Conservation (phyloP, 1,284 basidiomycete species). For the Malassezia dermatis region DNA sequence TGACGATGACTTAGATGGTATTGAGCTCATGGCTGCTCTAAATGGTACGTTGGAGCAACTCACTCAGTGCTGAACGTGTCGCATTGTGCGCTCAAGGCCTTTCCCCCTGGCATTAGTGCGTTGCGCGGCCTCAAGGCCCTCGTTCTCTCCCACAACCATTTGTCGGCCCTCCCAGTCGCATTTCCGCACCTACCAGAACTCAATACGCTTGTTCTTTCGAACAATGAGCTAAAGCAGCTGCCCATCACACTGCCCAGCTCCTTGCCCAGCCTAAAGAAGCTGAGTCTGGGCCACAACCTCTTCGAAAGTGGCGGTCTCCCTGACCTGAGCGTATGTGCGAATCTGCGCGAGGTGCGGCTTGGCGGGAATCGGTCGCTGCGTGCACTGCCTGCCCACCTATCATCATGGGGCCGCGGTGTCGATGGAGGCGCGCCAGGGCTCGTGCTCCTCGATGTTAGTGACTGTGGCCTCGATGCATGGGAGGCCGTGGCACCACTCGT, state of each 20-base stretch:
- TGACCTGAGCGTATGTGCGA: constrained; percentile 32
- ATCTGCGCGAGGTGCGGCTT: constrained; percentile 38
- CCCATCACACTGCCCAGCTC: constrained; percentile 31
- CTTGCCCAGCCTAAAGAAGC: constrained; percentile 37
- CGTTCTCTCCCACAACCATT: constrained; percentile 33
- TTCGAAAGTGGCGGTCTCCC: constrained; percentile 21
- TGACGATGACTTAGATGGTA: constrained; percentile 9
- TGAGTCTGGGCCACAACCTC: constrained; percentile 34
- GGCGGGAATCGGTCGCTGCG: constrained; percentile 25
- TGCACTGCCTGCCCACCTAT: constrained; percentile 25
- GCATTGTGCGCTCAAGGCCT: constrained; percentile 21
- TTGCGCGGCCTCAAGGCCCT: constrained; percentile 32
- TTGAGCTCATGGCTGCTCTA: constrained; percentile 3
- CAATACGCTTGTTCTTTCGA: constrained; percentile 43
- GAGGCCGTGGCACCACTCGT: constrained; percentile 22
- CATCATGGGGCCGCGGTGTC: constrained; percentile 35
- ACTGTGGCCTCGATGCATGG: constrained; percentile 34
- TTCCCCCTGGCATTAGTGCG: constrained; percentile 22
- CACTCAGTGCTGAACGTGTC: constrained; percentile 27
- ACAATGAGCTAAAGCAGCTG: constrained; percentile 28
- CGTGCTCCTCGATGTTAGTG: constrained; percentile 32
- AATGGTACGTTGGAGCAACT: constrained; percentile 2
- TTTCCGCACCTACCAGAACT: constrained; percentile 41
- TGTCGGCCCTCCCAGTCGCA: constrained; percentile 16
- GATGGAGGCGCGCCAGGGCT: constrained; percentile 32